Base-by-base conservation (phyloP, 192 early-diverging fungal genomes). In the Entophlyctis helioformis region DNA sequence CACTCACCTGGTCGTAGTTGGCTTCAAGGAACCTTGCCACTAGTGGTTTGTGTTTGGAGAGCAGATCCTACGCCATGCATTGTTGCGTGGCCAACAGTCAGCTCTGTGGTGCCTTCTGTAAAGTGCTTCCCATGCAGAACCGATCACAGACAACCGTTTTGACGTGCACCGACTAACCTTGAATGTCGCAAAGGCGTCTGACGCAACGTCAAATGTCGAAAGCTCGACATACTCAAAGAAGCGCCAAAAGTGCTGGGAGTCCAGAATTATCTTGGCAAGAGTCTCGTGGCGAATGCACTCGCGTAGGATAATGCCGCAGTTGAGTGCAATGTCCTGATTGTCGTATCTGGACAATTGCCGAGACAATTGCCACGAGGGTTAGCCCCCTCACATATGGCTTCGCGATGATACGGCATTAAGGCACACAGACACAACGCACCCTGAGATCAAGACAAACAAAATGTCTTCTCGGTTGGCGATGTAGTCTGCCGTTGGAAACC, bases 101-200 rank as follows among this genome's bases (percentile, higher is more conserved):
- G n/a, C n/a, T n/a, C n/a, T n/a, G n/a, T n/a, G n/a, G n/a, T n/a
- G n/a, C n/a, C n/a, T n/a, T n/a, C n/a, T n/a, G n/a, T n/a, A n/a
- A n/a, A n/a, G n/a, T n/a, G n/a, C n/a, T n/a, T n/a, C n/a, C n/a
- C n/a, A n/a, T n/a, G n/a, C n/a, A n/a, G n/a, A n/a, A n/a, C n/a
- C n/a, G n/a, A n/a, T n/a, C n/a, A n/a, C n/a, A n/a, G n/a, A n/a
- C n/a, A n/a, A n/a, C n/a, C n/a, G n/a, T n/a, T n/a, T n/a, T n/a
- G n/a, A n/a, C n/a, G n/a, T n/a, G n/a, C n/a, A n/a, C n/a, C n/a
- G n/a, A n/a, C n/a, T n/a, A 41, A 83, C 80, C 64, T 92, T 94
- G 64, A 98, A 98, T 32, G 87, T 95, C 15, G 86, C 89, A 63
- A 97, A 98, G 5, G 96, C 96, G 63, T 98, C 96, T 32, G 85